A percentile compares a stretch with the other conserved stretches of the same genome.
Evolutionary conservation across 73 alveolate genomes (phyloP).

Genomic region (Symbiodinium natans): DNA sequence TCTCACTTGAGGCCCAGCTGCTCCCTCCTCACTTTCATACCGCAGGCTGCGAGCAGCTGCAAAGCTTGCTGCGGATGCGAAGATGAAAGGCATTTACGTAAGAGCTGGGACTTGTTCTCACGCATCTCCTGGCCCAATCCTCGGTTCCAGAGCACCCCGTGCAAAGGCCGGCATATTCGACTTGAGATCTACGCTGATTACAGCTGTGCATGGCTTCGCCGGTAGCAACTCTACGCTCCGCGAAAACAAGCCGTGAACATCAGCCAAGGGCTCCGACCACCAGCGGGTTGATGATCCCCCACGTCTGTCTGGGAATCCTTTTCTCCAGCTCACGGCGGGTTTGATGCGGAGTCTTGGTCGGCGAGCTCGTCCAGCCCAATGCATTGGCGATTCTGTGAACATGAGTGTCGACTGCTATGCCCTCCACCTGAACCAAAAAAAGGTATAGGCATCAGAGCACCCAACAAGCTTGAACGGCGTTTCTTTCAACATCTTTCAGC

Average conservation of each 20-base stretch:
- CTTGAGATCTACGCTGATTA: too few species aligned
- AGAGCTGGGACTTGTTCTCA: neutral
- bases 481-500: neutral
- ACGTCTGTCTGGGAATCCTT: conserved; percentile 96
- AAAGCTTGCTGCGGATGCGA: conserved; percentile 42
- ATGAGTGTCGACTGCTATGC: conserved; percentile 99
- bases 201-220: too few species aligned
- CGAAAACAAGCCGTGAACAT: neutral
- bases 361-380: conserved; percentile 97
- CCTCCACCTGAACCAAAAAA: conserved; percentile 92
- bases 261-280: conserved; percentile 97
- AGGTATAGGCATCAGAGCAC: neutral
- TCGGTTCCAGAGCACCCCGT: neutral
- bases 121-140: conserved; percentile 66
- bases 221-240: too few species aligned
- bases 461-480: neutral
- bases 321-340: conserved; percentile 97
- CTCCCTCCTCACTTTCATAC: conserved; percentile 49
- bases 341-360: conserved; percentile 97
- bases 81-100: conserved; percentile 28
- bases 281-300: conserved; percentile 97
- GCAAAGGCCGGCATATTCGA: too few species aligned
- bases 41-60: conserved; percentile 62
- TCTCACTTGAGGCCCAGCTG: neutral
- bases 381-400: conserved; percentile 98